phyloP scores from a whole-genome alignment of 257 asterid species.

The Salvia rosmarinus region DNA sequence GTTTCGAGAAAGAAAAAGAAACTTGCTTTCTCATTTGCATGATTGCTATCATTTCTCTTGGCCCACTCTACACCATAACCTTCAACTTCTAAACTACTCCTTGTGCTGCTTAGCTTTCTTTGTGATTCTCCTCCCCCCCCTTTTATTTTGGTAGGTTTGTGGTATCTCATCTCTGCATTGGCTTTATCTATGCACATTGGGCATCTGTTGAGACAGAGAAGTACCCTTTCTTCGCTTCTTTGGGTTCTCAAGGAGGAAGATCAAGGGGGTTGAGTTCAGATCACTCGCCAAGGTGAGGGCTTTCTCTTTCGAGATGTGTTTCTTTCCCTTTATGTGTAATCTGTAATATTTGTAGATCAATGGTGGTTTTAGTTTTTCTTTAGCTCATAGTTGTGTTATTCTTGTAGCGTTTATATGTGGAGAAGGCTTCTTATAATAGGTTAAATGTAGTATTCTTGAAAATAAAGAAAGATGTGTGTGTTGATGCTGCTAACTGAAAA shows the following conservation, averaged over 20 bases:
- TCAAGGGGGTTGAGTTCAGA: conserved; percentile 60
- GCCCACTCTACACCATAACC: conserved; percentile 60
- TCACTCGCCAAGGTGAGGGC: conserved; percentile 49
- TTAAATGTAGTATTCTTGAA: conserved; percentile 7
- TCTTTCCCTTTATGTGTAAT: conserved; percentile 7
- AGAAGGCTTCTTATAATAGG: conserved; percentile 29
- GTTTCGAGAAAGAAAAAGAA: conserved; percentile 30
- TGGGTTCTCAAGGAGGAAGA: conserved; percentile 66
- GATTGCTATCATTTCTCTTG: conserved; percentile 45
- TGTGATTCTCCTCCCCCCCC: conserved; percentile 24
- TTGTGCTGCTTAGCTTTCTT: conserved; percentile 45
- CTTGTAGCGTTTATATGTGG: conserved; percentile 25
- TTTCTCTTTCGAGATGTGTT: conserved; percentile 35
- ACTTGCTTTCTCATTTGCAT: conserved; percentile 32
- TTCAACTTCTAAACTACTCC: conserved; percentile 62
- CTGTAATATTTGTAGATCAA: conserved; percentile 27
- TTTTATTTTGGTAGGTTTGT: conserved; percentile 38
- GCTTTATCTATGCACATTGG: conserved; percentile 57
- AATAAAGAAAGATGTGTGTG: conserved; percentile 18
- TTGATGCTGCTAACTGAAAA: conserved; percentile 14
- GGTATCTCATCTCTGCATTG: conserved; percentile 56
- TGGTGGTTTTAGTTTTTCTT: conserved; percentile 6
- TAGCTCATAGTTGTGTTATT: neutral
- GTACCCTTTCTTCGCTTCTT: conserved; percentile 46
- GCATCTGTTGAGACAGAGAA: conserved; percentile 45